Evolutionary conservation across 345 rosid genomes (phyloP).

Genomic region (Eucalyptus curtisii): DNA sequence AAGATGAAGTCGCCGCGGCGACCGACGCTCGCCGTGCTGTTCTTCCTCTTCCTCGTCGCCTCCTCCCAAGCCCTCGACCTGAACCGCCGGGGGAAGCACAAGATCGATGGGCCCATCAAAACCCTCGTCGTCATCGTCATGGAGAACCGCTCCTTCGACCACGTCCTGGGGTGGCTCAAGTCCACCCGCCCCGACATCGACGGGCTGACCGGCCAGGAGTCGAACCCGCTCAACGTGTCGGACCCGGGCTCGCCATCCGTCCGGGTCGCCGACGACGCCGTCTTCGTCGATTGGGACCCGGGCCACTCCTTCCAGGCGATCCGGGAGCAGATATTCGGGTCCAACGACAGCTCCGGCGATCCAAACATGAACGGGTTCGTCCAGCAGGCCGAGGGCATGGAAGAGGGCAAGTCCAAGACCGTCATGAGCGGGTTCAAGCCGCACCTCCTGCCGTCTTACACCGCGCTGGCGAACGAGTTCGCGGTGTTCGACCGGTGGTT

Average conservation of each 20-base stretch:
- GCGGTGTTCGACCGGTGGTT: constrained; percentile 95
- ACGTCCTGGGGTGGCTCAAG: constrained; percentile 93
- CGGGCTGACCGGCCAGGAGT: constrained; percentile 68
- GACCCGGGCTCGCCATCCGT: constrained; percentile 47
- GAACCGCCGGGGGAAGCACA: constrained; percentile 11
- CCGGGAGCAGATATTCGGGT: constrained; percentile 94
- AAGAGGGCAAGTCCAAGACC: constrained; percentile 38
- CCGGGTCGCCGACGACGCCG: constrained; percentile 65
- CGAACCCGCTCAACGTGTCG: constrained; percentile 40
- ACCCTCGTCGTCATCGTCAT: constrained; percentile 83
- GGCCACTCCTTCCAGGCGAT: constrained; percentile 98
- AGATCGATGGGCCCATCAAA: constrained; percentile 82
- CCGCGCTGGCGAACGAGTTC: constrained; percentile 78
- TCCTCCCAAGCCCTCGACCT: constrained; percentile 44
- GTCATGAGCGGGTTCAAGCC: constrained; percentile 94
- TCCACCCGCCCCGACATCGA: constrained; percentile 80
- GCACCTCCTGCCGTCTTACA: constrained; percentile 49
- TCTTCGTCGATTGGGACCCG: constrained; percentile 88
- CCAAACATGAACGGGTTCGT: constrained; percentile 90
- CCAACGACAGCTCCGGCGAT: constrained; percentile 24
- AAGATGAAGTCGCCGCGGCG: constrained; percentile 34
- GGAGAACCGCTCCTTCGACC: constrained; percentile 99
- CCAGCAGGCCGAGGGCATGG: constrained; percentile 76
- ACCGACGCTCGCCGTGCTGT: background rate
- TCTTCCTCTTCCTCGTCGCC: constrained; percentile 36